Evolutionary conservation across 1,284 basidiomycete species (phyloP).

Genomic region (Sanguinoderma infundibulare): DNA sequence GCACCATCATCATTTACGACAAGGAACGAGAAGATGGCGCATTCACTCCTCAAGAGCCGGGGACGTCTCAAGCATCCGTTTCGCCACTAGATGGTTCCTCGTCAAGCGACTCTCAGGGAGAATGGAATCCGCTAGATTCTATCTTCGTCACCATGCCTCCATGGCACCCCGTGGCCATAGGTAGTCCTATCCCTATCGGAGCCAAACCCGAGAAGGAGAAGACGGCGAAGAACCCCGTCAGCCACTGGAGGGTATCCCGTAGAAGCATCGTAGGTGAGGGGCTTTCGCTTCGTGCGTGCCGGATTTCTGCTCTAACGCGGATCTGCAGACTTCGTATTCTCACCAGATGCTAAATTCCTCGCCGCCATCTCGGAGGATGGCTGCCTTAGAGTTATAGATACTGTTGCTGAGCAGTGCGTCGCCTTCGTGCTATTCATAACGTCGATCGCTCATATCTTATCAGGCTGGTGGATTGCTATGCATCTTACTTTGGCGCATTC

Average conservation of each 20-base stretch:
- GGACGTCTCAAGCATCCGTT: constrained; percentile 24
- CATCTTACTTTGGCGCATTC: constrained; percentile 90
- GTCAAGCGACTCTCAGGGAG: constrained; percentile 34
- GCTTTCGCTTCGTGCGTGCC: not conserved
- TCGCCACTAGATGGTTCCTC: constrained; percentile 24
- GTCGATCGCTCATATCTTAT: constrained; percentile 7
- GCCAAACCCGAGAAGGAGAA: constrained; percentile 65
- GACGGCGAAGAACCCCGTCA: constrained; percentile 81
- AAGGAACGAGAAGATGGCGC: constrained; percentile 87
- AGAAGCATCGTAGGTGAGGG: constrained; percentile 74
- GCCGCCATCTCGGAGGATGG: constrained; percentile 91
- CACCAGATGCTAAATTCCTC: constrained; percentile 87
- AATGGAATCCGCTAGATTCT: constrained; percentile 77
- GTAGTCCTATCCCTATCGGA: constrained; percentile 37
- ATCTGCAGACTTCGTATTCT: constrained; percentile 82
- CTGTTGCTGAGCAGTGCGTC: constrained; percentile 80
- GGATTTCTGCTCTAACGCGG: constrained; percentile 8
- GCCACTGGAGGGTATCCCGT: constrained; percentile 79
- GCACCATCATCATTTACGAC: constrained; percentile 87
- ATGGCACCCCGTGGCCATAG: constrained; percentile 71
- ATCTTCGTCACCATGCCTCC: constrained; percentile 84
- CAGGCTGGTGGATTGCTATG: constrained; percentile 87
- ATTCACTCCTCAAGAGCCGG: constrained; percentile 66
- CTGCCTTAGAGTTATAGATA: constrained; percentile 85
- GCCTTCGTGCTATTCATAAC: not conserved